Base-by-base conservation (phyloP, 805 yeast species). In the Cyberlindnera lachancei region DNA sequence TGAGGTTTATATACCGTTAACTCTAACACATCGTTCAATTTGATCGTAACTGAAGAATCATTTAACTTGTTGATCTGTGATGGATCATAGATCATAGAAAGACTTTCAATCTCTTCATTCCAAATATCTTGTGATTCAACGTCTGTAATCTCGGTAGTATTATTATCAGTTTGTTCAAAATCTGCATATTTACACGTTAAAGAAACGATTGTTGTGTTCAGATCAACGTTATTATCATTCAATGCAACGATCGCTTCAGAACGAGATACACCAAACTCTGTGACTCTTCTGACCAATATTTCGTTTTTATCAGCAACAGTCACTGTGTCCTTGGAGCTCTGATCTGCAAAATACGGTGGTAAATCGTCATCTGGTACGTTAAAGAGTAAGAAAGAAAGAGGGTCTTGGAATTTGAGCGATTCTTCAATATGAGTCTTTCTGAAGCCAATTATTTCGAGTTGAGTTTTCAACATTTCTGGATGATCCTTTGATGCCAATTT, bases 341-440 rank as follows among this genome's bases (percentile, higher is more conserved):
- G 75, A 13, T 68, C 65, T 4, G 44, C 14, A 46, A 82, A 82
- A 29, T 65, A 61, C 0, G 58, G 44, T 0, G 98, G 98, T 20
- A 90, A 61, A 48, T 90, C 98, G 50, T 88, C 97, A 41, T 92
- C 96, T 0, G 97, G 97, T 4, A 90, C 73, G 48, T 90, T 92
- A 43, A 88, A 78, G 9, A 90, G 58, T 14, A 90, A 66, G 63
- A 59, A 63, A 0, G 68, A 61, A 7, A 64, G 33, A 2, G 70
- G 67, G 42, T 64, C 70, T 31, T 50, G 52, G 48, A 83, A 83
- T 18, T 62, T 58, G 29, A 84, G 57, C 0, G 96, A 76, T 48
- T 90, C 97, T 2, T 60, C 56, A 1, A 80, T 72, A 50, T 88
- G 96, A 1, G 69, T 48, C 22, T 60, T 55, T 36, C 87, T 70